phyloP scores from a whole-genome alignment of 306 rosid species.

The Myrica gale region DNA sequence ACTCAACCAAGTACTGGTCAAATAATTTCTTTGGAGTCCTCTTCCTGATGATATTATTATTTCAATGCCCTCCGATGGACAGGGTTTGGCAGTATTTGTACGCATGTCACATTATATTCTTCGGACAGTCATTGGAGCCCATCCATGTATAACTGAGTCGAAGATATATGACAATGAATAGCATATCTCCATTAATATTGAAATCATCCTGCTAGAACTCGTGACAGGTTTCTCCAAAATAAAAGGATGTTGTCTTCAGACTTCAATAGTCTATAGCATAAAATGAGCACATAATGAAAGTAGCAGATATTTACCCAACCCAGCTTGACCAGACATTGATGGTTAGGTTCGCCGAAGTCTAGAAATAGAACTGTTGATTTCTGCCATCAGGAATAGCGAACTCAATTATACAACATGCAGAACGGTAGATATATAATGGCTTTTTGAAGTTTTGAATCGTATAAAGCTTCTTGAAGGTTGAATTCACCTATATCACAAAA shows the following conservation, averaged over 20 bases:
- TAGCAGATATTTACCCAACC: background rate
- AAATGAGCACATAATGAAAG: conserved; percentile 3
- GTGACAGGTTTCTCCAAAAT: background rate
- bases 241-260: background rate
- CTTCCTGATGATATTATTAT: background rate
- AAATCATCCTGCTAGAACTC: background rate
- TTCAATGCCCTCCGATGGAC: background rate
- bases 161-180: background rate
- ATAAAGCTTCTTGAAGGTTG: background rate
- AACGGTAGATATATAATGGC: background rate
- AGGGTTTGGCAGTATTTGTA: background rate
- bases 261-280: background rate
- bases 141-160: background rate
- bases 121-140: background rate
- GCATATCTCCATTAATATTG: background rate
- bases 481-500: background rate
- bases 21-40: conserved; percentile 1
- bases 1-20: background rate
- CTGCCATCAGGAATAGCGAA: background rate
- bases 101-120: background rate
- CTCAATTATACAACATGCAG: background rate
- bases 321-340: background rate
- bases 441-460: background rate
- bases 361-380: background rate
- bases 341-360: background rate